Evolutionary conservation across 495 filamentous ascomycete species (phyloP).

Genomic region (Penicillium roqueforti): DNA sequence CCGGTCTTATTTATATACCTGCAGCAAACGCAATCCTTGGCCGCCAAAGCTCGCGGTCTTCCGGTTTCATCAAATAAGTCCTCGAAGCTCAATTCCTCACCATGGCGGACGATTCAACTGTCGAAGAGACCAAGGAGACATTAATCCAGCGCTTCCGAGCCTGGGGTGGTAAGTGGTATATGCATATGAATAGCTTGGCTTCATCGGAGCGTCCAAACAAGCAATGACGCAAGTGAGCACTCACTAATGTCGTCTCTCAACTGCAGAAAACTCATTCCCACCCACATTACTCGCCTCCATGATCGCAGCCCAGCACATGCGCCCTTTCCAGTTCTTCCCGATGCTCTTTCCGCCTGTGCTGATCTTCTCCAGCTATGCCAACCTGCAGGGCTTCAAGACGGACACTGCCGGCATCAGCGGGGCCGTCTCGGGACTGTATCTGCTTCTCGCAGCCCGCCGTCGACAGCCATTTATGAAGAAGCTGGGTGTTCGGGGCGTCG

Average conservation of each 20-base stretch:
- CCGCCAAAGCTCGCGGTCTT: constrained; percentile 1
- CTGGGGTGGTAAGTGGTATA: constrained; percentile 65
- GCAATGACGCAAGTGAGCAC: not conserved
- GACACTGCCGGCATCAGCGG: constrained; percentile 81
- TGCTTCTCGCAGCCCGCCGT: constrained; percentile 67
- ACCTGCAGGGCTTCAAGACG: constrained; percentile 69
- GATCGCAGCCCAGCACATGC: constrained; percentile 69
- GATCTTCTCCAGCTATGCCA: constrained; percentile 83
- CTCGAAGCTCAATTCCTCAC: constrained; percentile 6
- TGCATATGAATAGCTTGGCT: not conserved
- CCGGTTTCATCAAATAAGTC: not conserved
- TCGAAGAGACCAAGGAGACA: constrained; percentile 46
- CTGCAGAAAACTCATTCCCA: constrained; percentile 72
- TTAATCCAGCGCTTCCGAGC: constrained; percentile 50
- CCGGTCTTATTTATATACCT: not conserved
- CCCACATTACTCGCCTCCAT: constrained; percentile 75
- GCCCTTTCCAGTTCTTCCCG: constrained; percentile 69
- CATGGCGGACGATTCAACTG: constrained; percentile 28
- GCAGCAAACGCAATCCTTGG: not conserved
- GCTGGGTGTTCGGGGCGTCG: constrained; percentile 63
- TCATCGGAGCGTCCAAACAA: not conserved
- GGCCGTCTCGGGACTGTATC: constrained; percentile 82
- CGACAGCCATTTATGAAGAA: constrained; percentile 55
- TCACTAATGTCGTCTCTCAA: constrained; percentile 8
- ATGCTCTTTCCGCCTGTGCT: constrained; percentile 80